phyloP scores from a whole-genome alignment of 768 basidiomycete genomes.

The Macrolepiota albuminosa region DNA sequence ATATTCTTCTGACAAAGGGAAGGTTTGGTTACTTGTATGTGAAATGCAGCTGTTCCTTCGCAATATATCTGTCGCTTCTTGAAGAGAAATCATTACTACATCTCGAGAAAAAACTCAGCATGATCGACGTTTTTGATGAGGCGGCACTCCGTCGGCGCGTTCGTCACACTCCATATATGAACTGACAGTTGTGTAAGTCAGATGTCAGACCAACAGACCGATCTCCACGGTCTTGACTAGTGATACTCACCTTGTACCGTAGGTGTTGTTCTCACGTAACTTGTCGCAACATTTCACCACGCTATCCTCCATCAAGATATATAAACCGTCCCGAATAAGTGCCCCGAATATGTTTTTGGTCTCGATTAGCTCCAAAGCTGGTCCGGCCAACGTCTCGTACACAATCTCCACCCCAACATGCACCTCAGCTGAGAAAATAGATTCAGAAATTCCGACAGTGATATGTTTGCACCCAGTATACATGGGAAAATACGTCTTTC shows the following conservation, averaged over 20 bases:
- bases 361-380: conserved; percentile 22
- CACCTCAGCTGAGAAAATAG: conserved; percentile 24
- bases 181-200: background rate
- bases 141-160: background rate
- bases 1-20: background rate
- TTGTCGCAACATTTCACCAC: background rate
- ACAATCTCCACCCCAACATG: conserved; percentile 31
- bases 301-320: background rate
- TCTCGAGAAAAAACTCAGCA: background rate
- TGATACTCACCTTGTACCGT: background rate
- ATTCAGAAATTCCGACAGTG: conserved; percentile 26
- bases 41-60: background rate
- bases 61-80: background rate
- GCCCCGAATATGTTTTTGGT: conserved; percentile 24
- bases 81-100: background rate
- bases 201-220: background rate
- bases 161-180: background rate
- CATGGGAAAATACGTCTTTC: conserved; percentile 26
- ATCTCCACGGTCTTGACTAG: background rate
- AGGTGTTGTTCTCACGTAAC: background rate
- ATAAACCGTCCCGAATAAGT: background rate
- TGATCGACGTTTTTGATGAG: background rate
- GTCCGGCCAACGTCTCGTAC: conserved; percentile 27
- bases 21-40: background rate
- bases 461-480: conserved; percentile 33